These are phyloP conservation scores for Trametes pubescens DNA, from an alignment of 1,284 basidiomycete species.

Conservation along the genomic window DNA sequence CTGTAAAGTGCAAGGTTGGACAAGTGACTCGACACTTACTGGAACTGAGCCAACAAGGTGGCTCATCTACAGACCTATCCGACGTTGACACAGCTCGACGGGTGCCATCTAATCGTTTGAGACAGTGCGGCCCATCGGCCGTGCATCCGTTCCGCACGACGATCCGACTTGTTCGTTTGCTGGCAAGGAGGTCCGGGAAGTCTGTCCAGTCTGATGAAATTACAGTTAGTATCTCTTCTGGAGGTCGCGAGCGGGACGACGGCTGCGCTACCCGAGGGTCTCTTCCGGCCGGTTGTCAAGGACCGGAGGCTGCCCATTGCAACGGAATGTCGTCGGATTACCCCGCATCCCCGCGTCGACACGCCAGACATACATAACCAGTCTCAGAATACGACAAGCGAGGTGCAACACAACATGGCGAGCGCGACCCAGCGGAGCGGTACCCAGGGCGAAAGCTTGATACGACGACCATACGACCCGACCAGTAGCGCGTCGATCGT, in stretches of 20 bases:
- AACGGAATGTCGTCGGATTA: conserved; percentile 6
- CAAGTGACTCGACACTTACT: background rate
- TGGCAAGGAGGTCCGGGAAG: conserved; percentile 11
- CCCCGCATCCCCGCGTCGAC: background rate
- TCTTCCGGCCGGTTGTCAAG: conserved; percentile 12
- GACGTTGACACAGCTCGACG: background rate
- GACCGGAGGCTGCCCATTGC: conserved; percentile 11
- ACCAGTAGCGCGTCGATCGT: conserved; percentile 7
- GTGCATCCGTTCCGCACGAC: background rate
- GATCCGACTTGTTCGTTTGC: conserved; percentile 1
- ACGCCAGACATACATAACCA: conserved; percentile 6
- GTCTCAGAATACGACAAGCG: background rate
- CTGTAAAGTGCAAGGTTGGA: background rate
- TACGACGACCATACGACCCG: background rate
- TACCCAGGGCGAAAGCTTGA: conserved; percentile 16
- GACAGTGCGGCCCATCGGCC: background rate
- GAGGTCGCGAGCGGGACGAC: background rate
- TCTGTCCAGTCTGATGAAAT: background rate
- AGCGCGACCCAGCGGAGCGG: conserved; percentile 20
- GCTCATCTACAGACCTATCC: background rate
- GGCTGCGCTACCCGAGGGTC: conserved; percentile 8
- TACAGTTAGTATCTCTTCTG: background rate
- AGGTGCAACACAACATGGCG: background rate
- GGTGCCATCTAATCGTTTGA: background rate
- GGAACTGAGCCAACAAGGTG: too few relatives aligned